Conservation (phyloP, 805 yeast species). For the Cephaloascus albidus region DNA sequence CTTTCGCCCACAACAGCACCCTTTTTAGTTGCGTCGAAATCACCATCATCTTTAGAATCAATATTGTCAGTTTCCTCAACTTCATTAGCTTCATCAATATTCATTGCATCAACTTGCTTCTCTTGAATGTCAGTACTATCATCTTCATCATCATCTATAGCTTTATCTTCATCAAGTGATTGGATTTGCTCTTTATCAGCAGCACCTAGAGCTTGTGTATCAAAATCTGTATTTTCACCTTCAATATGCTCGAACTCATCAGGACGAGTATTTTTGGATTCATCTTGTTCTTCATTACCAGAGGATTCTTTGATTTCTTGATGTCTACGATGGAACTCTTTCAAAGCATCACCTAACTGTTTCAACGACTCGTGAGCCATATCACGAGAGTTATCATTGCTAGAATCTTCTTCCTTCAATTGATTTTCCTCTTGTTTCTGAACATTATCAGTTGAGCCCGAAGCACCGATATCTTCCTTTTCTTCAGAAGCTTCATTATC, state of each 20-base stretch:
- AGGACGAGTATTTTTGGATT: conserved; percentile 56
- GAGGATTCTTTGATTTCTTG: conserved; percentile 76
- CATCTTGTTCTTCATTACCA: conserved; percentile 34
- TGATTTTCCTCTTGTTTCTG: conserved; percentile 32
- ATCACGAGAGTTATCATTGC: conserved; percentile 48
- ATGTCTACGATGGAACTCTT: conserved; percentile 84
- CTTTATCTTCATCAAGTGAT: conserved; percentile 68
- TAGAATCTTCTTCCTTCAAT: conserved; percentile 26
- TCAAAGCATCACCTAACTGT: conserved; percentile 84
- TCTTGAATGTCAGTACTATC: conserved; percentile 14
- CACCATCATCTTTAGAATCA: conserved; percentile 28
- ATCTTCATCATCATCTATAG: conserved; percentile 61
- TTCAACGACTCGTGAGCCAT: conserved; percentile 70
- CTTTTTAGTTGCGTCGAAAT: conserved; percentile 36
- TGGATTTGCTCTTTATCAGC: conserved; percentile 77
- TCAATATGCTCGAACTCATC: conserved; percentile 83
- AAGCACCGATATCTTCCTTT: conserved; percentile 59
- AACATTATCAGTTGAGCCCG: conserved; percentile 39
- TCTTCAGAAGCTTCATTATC: conserved; percentile 47
- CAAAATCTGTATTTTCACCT: conserved; percentile 60
- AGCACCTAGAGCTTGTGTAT: conserved; percentile 89
- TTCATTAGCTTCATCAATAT: conserved; percentile 16
- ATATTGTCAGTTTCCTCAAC: conserved; percentile 17
- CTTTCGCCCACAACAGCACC: conserved; percentile 45
- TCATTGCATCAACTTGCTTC: conserved; percentile 13